Percentiles rank a stretch among this genome's conserved stretches.
phyloP scores from a whole-genome alignment of 495 filamentous ascomycete genomes.

The Daldinia caldariorum region DNA sequence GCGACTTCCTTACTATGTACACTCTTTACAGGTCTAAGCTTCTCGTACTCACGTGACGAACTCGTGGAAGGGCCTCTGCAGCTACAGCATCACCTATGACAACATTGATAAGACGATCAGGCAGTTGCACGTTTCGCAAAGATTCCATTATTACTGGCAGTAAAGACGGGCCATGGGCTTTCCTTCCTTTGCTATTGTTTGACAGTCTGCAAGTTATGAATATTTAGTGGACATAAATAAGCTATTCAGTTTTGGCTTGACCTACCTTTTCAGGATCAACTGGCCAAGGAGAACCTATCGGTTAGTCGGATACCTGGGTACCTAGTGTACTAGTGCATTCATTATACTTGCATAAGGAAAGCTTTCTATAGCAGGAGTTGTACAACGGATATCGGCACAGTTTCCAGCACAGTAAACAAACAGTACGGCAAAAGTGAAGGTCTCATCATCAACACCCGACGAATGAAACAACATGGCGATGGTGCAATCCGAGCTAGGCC shows the following conservation, averaged over 20 bases:
- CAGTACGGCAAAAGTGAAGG: slow-evolving; percentile 22
- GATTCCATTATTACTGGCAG: not conserved
- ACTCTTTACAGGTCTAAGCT: not conserved
- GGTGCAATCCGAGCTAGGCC: slow-evolving; percentile 49
- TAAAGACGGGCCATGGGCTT: not conserved
- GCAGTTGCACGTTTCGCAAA: not conserved
- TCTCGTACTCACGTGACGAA: not conserved
- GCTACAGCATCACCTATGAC: not conserved
- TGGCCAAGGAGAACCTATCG: slow-evolving; percentile 11
- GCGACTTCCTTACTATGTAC: not conserved
- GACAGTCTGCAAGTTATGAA: not conserved
- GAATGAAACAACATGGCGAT: slow-evolving; percentile 42
- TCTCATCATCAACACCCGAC: slow-evolving; percentile 30
- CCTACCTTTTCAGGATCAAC: slow-evolving; percentile 23
- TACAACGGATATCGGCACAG: slow-evolving; percentile 21
- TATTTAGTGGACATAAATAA: too few relatives aligned
- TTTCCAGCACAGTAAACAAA: slow-evolving; percentile 21
- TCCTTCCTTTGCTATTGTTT: not conserved
- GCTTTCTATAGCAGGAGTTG: not conserved
- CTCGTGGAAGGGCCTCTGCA: not conserved
- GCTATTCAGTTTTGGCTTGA: not conserved
- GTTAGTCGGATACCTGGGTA: too few relatives aligned
- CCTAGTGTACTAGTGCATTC: not conserved
- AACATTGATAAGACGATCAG: not conserved
- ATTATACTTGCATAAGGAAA: slow-evolving; percentile 3